Evolutionary conservation across 139 green algal genomes (phyloP).

Genomic region (Astrephomene gubernaculifera): DNA sequence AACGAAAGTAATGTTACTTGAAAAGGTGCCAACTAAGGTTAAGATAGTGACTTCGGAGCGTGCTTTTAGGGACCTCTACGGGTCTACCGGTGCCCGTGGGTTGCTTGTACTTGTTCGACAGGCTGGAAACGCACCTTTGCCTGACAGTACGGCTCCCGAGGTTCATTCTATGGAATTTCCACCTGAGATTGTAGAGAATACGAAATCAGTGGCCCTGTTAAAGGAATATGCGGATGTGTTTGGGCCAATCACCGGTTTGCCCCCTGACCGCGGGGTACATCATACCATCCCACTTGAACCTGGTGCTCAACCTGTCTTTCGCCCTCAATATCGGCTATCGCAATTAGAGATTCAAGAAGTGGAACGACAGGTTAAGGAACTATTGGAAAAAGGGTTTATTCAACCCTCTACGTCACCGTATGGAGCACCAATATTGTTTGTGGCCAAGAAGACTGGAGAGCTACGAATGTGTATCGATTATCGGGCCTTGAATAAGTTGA

Average conservation of each 20-base stretch:
- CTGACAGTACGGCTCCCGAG: too few species aligned
- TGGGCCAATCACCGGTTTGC: not conserved
- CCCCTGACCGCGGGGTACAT: constrained; percentile 11
- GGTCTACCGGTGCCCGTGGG: too few species aligned
- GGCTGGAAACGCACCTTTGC: too few species aligned
- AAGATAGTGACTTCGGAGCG: too few species aligned
- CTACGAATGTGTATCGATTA: constrained; percentile 42
- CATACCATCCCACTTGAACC: constrained; percentile 39
- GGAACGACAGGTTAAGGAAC: not conserved
- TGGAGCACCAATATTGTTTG: constrained; percentile 22
- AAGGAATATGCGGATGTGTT: constrained; percentile 13
- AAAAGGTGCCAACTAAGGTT: too few species aligned
- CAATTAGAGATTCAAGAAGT: not conserved
- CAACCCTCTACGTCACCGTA: constrained; percentile 8
- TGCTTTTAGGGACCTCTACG: too few species aligned
- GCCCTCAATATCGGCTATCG: constrained; percentile 18
- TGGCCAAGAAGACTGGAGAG: constrained; percentile 50
- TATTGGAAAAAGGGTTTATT: constrained; percentile 28
- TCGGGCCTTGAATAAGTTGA: constrained; percentile 41
- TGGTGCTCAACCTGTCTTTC: too few species aligned
- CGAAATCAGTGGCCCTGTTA: not conserved
- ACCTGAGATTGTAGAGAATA: not conserved
- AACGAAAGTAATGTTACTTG: too few species aligned
- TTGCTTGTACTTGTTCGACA: too few species aligned
- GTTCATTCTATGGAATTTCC: not conserved